Percentiles rank a stretch among this genome's conserved stretches.
phyloP scores from a whole-genome alignment of 2,329 filamentous ascomycete genomes.

The Neofusicoccum umdonicola region DNA sequence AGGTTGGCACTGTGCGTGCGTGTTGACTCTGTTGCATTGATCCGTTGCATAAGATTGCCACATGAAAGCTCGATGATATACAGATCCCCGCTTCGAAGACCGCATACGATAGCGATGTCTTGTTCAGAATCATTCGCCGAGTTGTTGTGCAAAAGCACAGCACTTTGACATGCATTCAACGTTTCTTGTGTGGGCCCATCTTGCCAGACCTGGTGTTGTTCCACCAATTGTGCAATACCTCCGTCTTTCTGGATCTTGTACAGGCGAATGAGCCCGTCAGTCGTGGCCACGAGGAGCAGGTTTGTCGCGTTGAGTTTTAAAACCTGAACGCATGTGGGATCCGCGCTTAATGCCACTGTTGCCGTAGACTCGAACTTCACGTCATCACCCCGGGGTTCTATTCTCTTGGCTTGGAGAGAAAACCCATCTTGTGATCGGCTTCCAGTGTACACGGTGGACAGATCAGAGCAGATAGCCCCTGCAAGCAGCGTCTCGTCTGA shows the following conservation, averaged over 20 bases:
- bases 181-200: constrained; percentile 6
- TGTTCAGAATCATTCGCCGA: not conserved
- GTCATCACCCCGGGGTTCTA: not conserved
- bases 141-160: constrained; percentile 3
- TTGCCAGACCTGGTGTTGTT: constrained; percentile 4
- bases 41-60: not conserved
- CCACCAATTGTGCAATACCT: not conserved
- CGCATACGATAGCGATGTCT: constrained; percentile 29
- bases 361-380: constrained; percentile 6
- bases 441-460: constrained; percentile 20
- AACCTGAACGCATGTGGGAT: constrained; percentile 13
- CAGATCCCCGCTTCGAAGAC: constrained; percentile 34
- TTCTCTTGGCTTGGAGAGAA: not conserved
- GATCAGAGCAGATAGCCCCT: constrained; percentile 17
- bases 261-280: constrained; percentile 11
- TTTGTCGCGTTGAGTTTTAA: not conserved
- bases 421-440: constrained; percentile 19
- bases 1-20: not conserved
- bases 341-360: not conserved
- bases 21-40: constrained; percentile 5
- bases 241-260: constrained; percentile 5
- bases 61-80: constrained; percentile 19
- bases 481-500: constrained; percentile 8
- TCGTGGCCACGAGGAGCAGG: constrained; percentile 14
- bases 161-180: constrained; percentile 16